phyloP scores from a whole-genome alignment of 371 early-diverging fungal genomes.

The Mucor lusitanicus region DNA sequence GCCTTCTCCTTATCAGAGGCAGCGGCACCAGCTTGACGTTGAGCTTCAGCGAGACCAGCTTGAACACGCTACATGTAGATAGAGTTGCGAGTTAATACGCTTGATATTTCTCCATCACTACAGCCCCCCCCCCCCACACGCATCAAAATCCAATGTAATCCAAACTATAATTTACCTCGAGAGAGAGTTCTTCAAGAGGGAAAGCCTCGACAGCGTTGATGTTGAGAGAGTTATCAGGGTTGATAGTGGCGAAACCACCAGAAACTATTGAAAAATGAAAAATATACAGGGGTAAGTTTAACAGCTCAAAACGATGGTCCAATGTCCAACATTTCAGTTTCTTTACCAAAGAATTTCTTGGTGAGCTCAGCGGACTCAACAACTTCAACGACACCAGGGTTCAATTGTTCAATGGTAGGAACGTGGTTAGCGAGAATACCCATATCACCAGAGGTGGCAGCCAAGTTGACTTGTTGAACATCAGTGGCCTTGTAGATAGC shows the following conservation, averaged over 20 bases:
- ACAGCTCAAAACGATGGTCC: background rate
- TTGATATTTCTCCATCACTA: background rate
- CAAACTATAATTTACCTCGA: constrained; percentile 53
- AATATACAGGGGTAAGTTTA: constrained; percentile 8
- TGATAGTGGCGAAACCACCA: constrained; percentile 97
- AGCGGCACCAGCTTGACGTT: constrained; percentile 61
- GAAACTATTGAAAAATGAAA: constrained; percentile 61
- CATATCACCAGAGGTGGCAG: constrained; percentile 95
- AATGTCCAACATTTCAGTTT: constrained; percentile 3
- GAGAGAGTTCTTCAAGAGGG: constrained; percentile 84
- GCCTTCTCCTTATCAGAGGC: constrained; percentile 81
- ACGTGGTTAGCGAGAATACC: constrained; percentile 99
- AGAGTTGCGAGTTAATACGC: background rate
- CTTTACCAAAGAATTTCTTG: constrained; percentile 91
- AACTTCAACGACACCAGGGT: constrained; percentile 91
- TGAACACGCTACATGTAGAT: constrained; percentile 65
- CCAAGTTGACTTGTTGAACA: constrained; percentile 93
- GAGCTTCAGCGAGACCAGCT: constrained; percentile 83
- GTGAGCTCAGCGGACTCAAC: constrained; percentile 73
- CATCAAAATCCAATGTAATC: background rate
- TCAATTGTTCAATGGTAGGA: constrained; percentile 94
- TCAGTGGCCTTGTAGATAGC: constrained; percentile 74
- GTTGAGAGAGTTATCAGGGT: constrained; percentile 95
- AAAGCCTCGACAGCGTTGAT: constrained; percentile 97
- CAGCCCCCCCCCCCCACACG: too few relatives aligned